Base-by-base conservation (phyloP, 2,329 filamentous ascomycete genomes). In the Ophiostoma sp. region DNA sequence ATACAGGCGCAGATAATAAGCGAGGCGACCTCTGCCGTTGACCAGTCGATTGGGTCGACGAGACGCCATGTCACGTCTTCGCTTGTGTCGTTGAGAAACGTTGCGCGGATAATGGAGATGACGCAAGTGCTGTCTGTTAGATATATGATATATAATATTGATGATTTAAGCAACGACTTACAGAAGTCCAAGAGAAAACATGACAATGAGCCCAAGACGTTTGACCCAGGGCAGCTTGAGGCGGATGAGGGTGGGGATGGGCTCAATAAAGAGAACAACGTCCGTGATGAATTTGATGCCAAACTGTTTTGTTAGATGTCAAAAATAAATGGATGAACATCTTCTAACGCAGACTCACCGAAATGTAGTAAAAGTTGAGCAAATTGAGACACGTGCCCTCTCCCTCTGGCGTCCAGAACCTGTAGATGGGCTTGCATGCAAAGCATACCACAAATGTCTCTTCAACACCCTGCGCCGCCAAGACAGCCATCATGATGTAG, bases 21-120 rank as follows among this genome's bases (percentile, higher is more conserved):
- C 1, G 77, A 79, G 74, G 75, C 77, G 4, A 80, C 72, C 70
- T 80, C 79, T 65, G 75, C 76, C 41, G 80, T 76, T n/a, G 78
- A 80, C 79, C 79, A 81, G 68, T 74, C 76, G 17, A 71, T 67
- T 23, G 67, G 67, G 27, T 71, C 70, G 5, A 71, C 67, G 4
- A 71, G 70, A 13, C 62, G 67, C 67, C 77, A 81, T 0, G 80
- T 79, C n/a, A 77, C 75, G 71, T 81, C 79, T 71, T 54, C 27
- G 52, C 52, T 57, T 57, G 52, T 57, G 52, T 57, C 52, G n/a
- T 57, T 57, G n/a, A 57, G 52, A 15, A 27, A 57, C 10, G 52
- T 57, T 23, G 52, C n/a, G 3, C 52, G 52, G 52, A 57, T 57
- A 27, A 57, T 57, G 0, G 52, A 57, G n/a, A 57, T 57, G n/a